Percentiles rank a stretch among this genome's conserved stretches.
Conservation (phyloP, 1,284 basidiomycete species). For the Ustilago xerochloae region DNA sequence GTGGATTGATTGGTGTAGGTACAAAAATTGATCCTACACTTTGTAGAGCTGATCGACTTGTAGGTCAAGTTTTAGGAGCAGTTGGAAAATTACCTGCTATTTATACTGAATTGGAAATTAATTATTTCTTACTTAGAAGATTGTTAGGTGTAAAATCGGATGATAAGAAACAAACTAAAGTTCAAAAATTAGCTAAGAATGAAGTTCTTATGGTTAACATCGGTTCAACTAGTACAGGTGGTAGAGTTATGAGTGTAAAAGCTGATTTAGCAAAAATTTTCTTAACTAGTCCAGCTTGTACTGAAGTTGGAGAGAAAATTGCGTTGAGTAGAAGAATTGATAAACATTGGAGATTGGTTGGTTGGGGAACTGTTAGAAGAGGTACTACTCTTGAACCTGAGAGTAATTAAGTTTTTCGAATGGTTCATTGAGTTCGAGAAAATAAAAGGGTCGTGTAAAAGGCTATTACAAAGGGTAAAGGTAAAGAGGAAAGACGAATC, state of each 20-base stretch:
- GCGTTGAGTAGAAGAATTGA: slow-evolving; percentile 71
- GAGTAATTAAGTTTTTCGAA: slow-evolving; percentile 24
- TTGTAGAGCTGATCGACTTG: slow-evolving; percentile 93
- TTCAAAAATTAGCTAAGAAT: slow-evolving; percentile 87
- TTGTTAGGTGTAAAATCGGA: slow-evolving; percentile 97
- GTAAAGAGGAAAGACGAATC: too few species aligned
- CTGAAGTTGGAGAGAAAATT: slow-evolving; percentile 68
- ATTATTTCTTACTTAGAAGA: slow-evolving; percentile 74
- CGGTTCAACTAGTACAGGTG: slow-evolving; percentile 66
- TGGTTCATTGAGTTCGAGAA: neutral
- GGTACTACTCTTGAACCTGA: slow-evolving; percentile 65
- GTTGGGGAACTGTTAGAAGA: slow-evolving; percentile 67
- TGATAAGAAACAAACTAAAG: slow-evolving; percentile 97
- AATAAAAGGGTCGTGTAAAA: too few species aligned
- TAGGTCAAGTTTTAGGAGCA: slow-evolving; percentile 93
- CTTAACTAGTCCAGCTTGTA: slow-evolving; percentile 66
- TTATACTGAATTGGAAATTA: slow-evolving; percentile 91
- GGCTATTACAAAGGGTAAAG: too few species aligned
- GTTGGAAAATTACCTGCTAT: slow-evolving; percentile 93
- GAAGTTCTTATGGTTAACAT: slow-evolving; percentile 79
- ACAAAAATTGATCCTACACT: slow-evolving; percentile 96
- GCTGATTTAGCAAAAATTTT: slow-evolving; percentile 68
- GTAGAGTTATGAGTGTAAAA: slow-evolving; percentile 64
- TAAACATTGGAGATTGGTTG: slow-evolving; percentile 88
- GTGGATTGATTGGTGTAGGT: slow-evolving; percentile 96